Evolutionary conservation across 345 rosid species (phyloP).

Genomic region (Nasturtium officinale): DNA sequence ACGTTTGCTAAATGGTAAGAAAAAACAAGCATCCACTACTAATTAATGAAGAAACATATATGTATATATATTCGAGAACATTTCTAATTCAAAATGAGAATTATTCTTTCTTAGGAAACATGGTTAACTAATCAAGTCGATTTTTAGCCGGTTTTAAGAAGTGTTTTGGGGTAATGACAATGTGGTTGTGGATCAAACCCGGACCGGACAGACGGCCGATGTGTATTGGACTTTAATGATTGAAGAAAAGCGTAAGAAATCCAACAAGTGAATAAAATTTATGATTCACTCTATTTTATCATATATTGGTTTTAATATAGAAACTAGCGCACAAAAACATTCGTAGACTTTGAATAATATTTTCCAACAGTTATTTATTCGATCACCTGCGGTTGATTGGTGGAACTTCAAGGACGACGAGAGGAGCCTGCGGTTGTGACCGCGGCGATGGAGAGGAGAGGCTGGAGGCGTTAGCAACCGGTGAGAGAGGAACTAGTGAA

Average conservation of each 20-base stretch:
- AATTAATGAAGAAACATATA: not conserved
- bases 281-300: not conserved
- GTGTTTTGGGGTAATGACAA: not conserved
- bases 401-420: conserved; percentile 30
- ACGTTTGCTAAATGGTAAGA: not conserved
- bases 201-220: not conserved
- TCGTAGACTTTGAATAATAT: not conserved
- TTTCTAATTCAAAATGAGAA: not conserved
- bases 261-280: not conserved
- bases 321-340: conserved; percentile 10
- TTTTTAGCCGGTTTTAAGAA: not conserved
- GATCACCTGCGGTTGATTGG: conserved; percentile 52
- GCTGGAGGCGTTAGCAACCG: conserved; percentile 34
- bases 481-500: conserved; percentile 49
- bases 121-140: not conserved
- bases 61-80: not conserved
- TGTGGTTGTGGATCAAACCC: not conserved
- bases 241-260: not conserved
- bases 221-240: not conserved
- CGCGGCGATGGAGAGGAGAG: conserved; percentile 38
- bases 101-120: not conserved
- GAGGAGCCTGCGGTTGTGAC: conserved; percentile 35
- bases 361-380: not conserved
- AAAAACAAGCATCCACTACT: not conserved
- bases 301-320: not conserved